Evolutionary conservation across 164 flowering plant species (phyloP).

Genomic region (Magnolia officinalis): DNA sequence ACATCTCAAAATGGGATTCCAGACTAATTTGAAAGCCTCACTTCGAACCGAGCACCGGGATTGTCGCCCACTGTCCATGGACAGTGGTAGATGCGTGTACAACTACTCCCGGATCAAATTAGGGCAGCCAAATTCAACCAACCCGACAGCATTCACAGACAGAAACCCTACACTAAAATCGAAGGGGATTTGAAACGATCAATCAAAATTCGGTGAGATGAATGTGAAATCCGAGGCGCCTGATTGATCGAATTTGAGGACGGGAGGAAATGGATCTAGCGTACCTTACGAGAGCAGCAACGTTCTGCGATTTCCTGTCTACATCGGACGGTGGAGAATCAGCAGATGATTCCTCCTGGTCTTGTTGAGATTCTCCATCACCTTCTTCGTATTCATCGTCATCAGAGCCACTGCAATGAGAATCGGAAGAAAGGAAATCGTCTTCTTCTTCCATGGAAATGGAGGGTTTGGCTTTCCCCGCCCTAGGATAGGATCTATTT

Average conservation of each 20-base stretch:
- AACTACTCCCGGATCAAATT: background rate
- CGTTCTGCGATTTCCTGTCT: conserved; percentile 11
- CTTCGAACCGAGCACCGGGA: too few species aligned
- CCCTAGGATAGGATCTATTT: background rate
- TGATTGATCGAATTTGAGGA: background rate
- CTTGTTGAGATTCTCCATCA: background rate
- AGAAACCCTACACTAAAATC: background rate
- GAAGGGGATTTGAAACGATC: background rate
- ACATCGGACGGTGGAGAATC: conserved; percentile 3
- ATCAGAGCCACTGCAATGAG: background rate
- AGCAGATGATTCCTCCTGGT: background rate
- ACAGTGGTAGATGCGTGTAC: background rate
- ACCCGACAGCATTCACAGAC: background rate
- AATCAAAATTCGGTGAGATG: background rate
- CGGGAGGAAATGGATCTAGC: background rate
- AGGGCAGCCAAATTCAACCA: background rate
- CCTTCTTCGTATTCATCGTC: background rate
- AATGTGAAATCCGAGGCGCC: background rate
- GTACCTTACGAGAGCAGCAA: conserved; percentile 15
- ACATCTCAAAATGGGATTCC: too few species aligned
- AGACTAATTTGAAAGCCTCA: background rate
- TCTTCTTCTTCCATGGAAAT: conserved; percentile 12
- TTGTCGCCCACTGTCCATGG: too few species aligned
- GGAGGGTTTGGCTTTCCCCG: background rate
- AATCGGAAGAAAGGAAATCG: background rate